phyloP scores from a whole-genome alignment of 768 basidiomycete species.

The Clathrus columnatus region DNA sequence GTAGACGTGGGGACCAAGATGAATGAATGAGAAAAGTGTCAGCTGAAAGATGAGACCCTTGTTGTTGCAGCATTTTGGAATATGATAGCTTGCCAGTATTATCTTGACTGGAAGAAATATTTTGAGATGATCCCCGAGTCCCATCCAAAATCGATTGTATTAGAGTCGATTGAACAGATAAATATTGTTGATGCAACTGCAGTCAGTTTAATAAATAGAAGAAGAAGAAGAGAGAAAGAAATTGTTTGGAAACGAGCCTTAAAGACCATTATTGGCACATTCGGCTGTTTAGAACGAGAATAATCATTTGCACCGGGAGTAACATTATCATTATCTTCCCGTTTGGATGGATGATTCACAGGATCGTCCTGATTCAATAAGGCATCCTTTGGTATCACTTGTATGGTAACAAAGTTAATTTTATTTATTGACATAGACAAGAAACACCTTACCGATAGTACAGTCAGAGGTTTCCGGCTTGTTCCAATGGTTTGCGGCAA shows the following conservation, averaged over 20 bases:
- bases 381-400: conserved; percentile 31
- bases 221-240: no score
- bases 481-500: conserved; percentile 66
- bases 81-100: neutral
- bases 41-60: conserved; percentile 6
- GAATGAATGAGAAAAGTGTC: conserved; percentile 27
- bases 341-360: no score
- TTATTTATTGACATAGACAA: neutral
- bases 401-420: neutral
- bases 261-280: conserved; percentile 39
- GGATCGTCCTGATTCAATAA: conserved; percentile 21
- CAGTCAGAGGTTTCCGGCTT: conserved; percentile 71
- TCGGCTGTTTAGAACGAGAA: neutral
- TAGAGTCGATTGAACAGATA: conserved; percentile 74
- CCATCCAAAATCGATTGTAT: conserved; percentile 66
- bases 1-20: conserved; percentile 54
- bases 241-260: conserved; percentile 44
- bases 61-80: conserved; percentile 5
- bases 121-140: neutral
- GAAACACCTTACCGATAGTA: conserved; percentile 47
- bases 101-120: neutral
- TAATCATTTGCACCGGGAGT: conserved; percentile 5
- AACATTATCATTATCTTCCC: no score
- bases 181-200: conserved; percentile 73
- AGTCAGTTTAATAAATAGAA: conserved; percentile 11